Base-by-base conservation (phyloP, 805 yeast genomes). In the Lipomyces lipofer region DNA sequence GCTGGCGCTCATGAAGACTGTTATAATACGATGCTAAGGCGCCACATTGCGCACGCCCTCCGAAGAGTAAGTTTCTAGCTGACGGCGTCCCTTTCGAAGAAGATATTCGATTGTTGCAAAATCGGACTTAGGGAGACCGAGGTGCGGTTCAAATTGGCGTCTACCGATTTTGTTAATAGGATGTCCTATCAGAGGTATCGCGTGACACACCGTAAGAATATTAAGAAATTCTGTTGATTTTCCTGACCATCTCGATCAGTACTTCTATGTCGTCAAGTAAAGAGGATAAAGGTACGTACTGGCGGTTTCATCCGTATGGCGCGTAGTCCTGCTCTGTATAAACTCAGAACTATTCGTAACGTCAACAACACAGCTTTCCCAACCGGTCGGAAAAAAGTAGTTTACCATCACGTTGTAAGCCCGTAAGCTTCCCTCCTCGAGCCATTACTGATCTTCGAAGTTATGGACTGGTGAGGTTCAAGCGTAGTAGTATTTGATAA, bases 71-170 rank as follows among this genome's bases (percentile, higher is more conserved):
- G 84, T 80, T 58, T 89, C 95, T 47, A 78, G 75, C 64, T 86
- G 75, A 65, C 84, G 82, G 58, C 79, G 75, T 3, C 98, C 98
- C 2, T 79, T 77, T 54, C 98, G 75, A 38, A 91, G 69, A 35
- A 92, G 74, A 70, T 91, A 90, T 67, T 91, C 98, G 42, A 91
- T 82, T 0, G 96, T 86, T 42, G 85, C 77, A 68, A 91, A 91
- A 61, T 88, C 95, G 63, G 87, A 85, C 68, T 86, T 84, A 33
- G 86, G 81, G 9, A 91, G 70, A 15, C 51, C 49, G 47, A 75
- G 72, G 67, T 83, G 75, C 62, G 82, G 81, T 13, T 66, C 72
- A 68, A 91, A 92, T 66, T 88, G 92, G n/a, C 62, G 62, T 48
- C 61, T 53, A 44, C 2, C 35, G 13, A 2, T 17, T 17, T 1